Conservation (phyloP, 202 grass and related monocot genomes). For the Panicum virgatum region DNA sequence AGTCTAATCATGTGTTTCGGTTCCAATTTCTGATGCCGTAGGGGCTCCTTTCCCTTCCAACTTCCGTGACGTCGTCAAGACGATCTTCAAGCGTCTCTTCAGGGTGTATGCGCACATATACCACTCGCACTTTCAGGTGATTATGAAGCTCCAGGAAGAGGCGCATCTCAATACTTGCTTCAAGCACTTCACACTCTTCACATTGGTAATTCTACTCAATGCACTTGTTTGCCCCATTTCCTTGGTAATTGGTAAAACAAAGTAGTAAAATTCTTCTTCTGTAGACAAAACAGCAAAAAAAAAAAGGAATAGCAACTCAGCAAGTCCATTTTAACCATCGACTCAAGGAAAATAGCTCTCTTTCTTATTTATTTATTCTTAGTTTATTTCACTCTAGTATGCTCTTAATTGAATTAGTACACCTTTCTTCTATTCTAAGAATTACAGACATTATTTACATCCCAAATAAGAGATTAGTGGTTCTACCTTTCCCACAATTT, state of each 20-base stretch:
- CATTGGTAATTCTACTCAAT: constrained; percentile 55
- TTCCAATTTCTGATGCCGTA: constrained; percentile 1
- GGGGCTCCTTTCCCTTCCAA: constrained; percentile 85
- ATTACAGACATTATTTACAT: neutral
- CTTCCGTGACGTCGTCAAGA: constrained; percentile 75
- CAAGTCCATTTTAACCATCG: neutral
- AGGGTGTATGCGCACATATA: constrained; percentile 94
- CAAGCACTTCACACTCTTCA: constrained; percentile 91
- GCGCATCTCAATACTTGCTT: constrained; percentile 97
- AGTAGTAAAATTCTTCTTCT: neutral
- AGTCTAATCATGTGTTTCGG: neutral
- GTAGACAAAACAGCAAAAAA: neutral
- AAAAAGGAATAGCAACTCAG: neutral
- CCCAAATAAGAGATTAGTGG: neutral
- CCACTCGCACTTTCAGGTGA: constrained; percentile 88
- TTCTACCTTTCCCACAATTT: neutral
- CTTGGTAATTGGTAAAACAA: neutral
- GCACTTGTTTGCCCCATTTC: neutral
- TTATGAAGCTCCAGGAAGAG: constrained; percentile 83
- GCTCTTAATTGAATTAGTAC: neutral
- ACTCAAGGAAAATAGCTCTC: neutral
- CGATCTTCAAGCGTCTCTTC: constrained; percentile 93
- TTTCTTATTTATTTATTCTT: neutral
- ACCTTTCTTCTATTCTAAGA: neutral
- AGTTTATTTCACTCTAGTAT: neutral